Evolutionary conservation across 176 grass and related monocot species (phyloP), one percentile per base, ranked within the genome.

Genomic region (Oryza rufipogon): DNA sequence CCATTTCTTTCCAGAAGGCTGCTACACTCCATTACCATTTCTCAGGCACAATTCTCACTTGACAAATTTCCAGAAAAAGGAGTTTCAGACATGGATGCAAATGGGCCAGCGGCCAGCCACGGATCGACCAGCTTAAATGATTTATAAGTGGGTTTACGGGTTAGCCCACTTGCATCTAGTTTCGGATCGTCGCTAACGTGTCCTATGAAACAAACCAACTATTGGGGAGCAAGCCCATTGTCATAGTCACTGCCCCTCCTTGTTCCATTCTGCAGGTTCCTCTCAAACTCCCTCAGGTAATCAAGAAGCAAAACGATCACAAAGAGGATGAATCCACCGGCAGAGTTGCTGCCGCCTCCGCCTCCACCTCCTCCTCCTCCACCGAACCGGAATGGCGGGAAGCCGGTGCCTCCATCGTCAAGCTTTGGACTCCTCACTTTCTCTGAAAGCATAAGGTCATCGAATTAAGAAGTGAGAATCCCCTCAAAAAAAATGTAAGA

Each of bases 241-340:
- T 90, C 88, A 0, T 78, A 86, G 52, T 82, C 88, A 36, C 25
- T 54, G 61, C 88, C 79, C 66, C 83, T 78, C 32, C 83, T 32
- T 19, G 79, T 20, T 14, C 88, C 88, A 28, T 82, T 86, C 67
- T 90, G 88, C 56, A 86, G 58, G 79, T 76, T 91, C 54, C 81
- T 83, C 74, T 91, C 89, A 16, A 91, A 80, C 65, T 91, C 89
- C 85, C 34, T 84, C 49, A 80, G 70, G 49, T 84, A 91, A 52
- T 91, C 89, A 23, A 91, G 70, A n/a, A 91, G 71, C 85, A 87
- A 70, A 23, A 87, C 76, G 23, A 91, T 83, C 51, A 91, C 70
- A 19, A 80, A 91, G 52, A 91, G 89, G 64, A 91, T 83, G 71
- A 91, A 84, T 30, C 89, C 89, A 6, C 89, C 85, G 0, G 80